Base-by-base conservation (phyloP, 2,329 filamentous ascomycete genomes). In the Fusarium sp. region DNA sequence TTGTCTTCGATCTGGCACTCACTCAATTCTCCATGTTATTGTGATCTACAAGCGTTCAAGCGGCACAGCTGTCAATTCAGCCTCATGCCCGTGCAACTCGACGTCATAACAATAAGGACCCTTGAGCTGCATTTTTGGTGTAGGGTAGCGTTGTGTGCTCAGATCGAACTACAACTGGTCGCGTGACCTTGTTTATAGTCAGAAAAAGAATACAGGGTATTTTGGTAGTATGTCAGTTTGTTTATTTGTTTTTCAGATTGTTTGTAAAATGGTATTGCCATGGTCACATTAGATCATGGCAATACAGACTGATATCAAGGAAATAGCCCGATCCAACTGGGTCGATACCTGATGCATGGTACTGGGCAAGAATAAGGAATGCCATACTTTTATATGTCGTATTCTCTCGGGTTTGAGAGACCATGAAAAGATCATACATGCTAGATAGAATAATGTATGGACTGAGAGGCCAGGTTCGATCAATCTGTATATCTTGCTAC, bases 31-130 rank as follows among this genome's bases (percentile, higher is more conserved):
- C 30, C 35, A 22, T 47, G 58, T 70, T 47, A 72, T 72, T 72
- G 18, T 50, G 69, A 72, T 70, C 65, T 73, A 18, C 69, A 32
- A 20, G 22, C 14, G 18, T 32, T 24, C 18, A 42, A 42, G 36
- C 54, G 50, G 50, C 39, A 42, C 47, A 66, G 44, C 69, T 69
- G 58, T 60, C 51, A 66, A 44, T 45, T 73, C 39, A 73, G 70
- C 54, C 45, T 59, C 54, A 38, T 47, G 55, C 44, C 66, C n/a
- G 28, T 66, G 70, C 55, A 26, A 45, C 18, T 24, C 35, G 41
- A 70, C 55, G 45, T 70, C 69, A 70, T 72, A 45, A 12, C n/a
- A 41, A 14, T 35, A n/a, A 71, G 26, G 45, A 38, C 45, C 62
- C 51, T 56, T 53, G 28, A 28, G 17, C 22, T 30, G 18, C 22